Evolutionary conservation across 768 basidiomycete species (phyloP).

Genomic region (Agaricus subrufescens): DNA sequence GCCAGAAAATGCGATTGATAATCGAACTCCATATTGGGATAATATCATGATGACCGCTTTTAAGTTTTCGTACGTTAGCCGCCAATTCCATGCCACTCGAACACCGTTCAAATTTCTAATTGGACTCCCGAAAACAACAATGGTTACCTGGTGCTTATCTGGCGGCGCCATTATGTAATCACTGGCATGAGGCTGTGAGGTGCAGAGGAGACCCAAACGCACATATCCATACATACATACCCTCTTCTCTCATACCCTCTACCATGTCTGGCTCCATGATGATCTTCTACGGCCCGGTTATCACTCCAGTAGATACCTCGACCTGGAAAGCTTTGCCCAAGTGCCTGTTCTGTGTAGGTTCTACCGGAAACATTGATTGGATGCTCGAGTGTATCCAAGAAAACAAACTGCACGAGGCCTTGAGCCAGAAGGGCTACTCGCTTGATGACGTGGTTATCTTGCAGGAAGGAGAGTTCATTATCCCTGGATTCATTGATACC

Average conservation of each 20-base stretch:
- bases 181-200: too few relatives aligned
- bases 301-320: slow-evolving; percentile 46
- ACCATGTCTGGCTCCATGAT: slow-evolving; percentile 16
- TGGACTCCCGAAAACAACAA: too few relatives aligned
- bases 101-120: too few relatives aligned
- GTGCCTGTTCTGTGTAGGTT: slow-evolving; percentile 51
- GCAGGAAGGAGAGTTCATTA: slow-evolving; percentile 58
- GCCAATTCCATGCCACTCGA: too few relatives aligned
- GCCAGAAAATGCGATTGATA: background rate
- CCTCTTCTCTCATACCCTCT: background rate
- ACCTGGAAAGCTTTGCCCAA: slow-evolving; percentile 41
- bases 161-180: slow-evolving; percentile 2
- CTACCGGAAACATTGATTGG: slow-evolving; percentile 59
- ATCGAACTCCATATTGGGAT: background rate
- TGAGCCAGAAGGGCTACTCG: slow-evolving; percentile 46
- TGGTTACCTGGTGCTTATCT: background rate
- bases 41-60: background rate
- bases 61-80: too few relatives aligned
- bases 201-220: background rate
- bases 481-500: slow-evolving; percentile 90
- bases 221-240: background rate
- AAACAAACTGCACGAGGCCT: slow-evolving; percentile 40
- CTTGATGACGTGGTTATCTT: slow-evolving; percentile 40
- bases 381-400: slow-evolving; percentile 54
- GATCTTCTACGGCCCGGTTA: slow-evolving; percentile 49